phyloP scores from a whole-genome alignment of 805 yeast genomes.

The Pichia rugopelliculosa region DNA sequence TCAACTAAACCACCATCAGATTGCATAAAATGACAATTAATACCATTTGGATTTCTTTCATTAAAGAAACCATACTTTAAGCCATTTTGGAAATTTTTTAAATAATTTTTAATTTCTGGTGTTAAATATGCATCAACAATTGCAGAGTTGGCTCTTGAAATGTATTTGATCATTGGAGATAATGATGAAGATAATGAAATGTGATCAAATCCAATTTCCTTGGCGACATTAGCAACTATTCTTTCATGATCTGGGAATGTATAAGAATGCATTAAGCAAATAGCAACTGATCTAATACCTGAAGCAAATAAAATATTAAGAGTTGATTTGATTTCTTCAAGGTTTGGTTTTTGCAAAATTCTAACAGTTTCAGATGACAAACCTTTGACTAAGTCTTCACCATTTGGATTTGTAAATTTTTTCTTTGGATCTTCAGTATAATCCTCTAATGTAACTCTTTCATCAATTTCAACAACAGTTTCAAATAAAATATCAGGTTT shows the following conservation, averaged over 20 bases:
- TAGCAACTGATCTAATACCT: constrained; percentile 64
- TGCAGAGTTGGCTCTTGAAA: constrained; percentile 71
- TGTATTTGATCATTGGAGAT: constrained; percentile 71
- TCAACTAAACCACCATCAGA: constrained; percentile 92
- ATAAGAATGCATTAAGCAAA: constrained; percentile 65
- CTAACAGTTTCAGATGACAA: constrained; percentile 57
- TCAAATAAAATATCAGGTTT: constrained; percentile 71
- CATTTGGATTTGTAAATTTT: constrained; percentile 21
- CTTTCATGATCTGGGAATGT: constrained; percentile 64
- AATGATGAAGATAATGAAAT: constrained; percentile 61
- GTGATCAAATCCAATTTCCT: constrained; percentile 56
- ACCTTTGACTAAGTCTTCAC: constrained; percentile 41
- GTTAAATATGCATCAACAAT: constrained; percentile 81
- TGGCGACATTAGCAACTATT: constrained; percentile 52
- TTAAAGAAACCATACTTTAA: constrained; percentile 43
- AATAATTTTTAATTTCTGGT: constrained; percentile 63
- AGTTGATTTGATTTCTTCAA: constrained; percentile 35
- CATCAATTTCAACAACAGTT: constrained; percentile 76
- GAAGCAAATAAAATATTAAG: constrained; percentile 39
- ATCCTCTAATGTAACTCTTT: constrained; percentile 78
- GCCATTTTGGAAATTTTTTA: constrained; percentile 54
- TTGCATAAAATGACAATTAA: constrained; percentile 79
- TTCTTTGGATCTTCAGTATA: constrained; percentile 64
- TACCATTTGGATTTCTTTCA: constrained; percentile 33
- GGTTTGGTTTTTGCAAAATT: constrained; percentile 28